A percentile compares a stretch with the other conserved stretches of the same genome.
phyloP scores from a whole-genome alignment of 164 flowering plant species.

The Stephania yunnanensis region DNA sequence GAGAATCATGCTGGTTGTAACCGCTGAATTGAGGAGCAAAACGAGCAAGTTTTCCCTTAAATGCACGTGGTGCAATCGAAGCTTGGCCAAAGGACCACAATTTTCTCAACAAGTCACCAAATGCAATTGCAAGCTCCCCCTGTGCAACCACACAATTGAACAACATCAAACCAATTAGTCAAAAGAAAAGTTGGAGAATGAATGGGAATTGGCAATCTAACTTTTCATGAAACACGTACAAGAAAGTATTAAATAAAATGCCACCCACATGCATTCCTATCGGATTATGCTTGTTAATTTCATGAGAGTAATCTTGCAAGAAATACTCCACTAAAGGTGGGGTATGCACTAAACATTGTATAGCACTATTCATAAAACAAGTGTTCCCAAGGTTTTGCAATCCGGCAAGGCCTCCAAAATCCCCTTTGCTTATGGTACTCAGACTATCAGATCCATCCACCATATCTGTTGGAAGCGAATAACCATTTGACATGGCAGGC shows the following conservation, averaged over 20 bases:
- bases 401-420: slow-evolving; percentile 82
- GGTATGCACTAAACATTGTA: slow-evolving; percentile 94
- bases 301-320: slow-evolving; percentile 70
- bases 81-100: slow-evolving; percentile 84
- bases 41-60: slow-evolving; percentile 86
- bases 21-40: slow-evolving; percentile 99
- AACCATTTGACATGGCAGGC: slow-evolving; percentile 63
- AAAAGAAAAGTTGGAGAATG: not conserved
- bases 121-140: slow-evolving; percentile 98
- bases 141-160: slow-evolving; percentile 32
- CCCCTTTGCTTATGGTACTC: slow-evolving; percentile 34
- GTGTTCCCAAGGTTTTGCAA: slow-evolving; percentile 95
- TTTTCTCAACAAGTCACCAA: slow-evolving; percentile 94
- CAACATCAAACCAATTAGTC: not conserved
- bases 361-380: slow-evolving; percentile 96
- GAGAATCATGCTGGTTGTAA: slow-evolving; percentile 98
- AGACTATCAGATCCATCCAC: slow-evolving; percentile 39
- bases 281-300: slow-evolving; percentile 84
- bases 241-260: slow-evolving; percentile 4
- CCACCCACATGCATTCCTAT: slow-evolving; percentile 80
- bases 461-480: slow-evolving; percentile 32
- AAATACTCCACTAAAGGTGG: slow-evolving; percentile 80
- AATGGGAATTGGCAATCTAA: not conserved
- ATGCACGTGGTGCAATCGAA: slow-evolving; percentile 84
- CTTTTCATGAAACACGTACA: not conserved